Evolutionary conservation across 495 filamentous ascomycete species (phyloP).

Genomic region (Talaromyces thailandensis): DNA sequence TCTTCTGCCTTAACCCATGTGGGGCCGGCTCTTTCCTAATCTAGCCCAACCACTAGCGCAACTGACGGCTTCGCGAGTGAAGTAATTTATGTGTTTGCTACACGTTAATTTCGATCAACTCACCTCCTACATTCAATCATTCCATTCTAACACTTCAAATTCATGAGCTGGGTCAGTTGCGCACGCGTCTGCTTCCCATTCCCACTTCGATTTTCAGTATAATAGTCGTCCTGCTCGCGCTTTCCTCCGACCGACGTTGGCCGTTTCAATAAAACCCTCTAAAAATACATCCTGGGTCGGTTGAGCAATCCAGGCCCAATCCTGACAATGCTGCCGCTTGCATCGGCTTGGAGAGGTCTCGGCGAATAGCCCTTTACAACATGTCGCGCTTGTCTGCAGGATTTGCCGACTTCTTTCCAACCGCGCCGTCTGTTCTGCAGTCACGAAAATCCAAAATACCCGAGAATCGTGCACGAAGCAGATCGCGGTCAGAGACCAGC

Average conservation of each 20-base stretch:
- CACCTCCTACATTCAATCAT: neutral
- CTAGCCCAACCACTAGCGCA: neutral
- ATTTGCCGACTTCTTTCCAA: constrained; percentile 86
- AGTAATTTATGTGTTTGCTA: neutral
- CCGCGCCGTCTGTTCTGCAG: constrained; percentile 62
- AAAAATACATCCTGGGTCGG: neutral
- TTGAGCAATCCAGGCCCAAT: neutral
- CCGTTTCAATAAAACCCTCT: neutral
- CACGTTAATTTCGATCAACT: neutral
- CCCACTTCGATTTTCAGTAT: neutral
- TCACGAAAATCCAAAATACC: constrained; percentile 39
- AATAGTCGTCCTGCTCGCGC: neutral
- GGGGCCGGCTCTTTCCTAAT: neutral
- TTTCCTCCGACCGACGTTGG: neutral
- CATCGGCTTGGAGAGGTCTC: neutral
- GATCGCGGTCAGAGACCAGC: constrained; percentile 12
- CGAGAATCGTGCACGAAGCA: constrained; percentile 31
- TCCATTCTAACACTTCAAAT: neutral
- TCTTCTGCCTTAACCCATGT: neutral
- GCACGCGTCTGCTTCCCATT: neutral
- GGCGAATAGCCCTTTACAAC: constrained; percentile 25
- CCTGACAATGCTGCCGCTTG: neutral
- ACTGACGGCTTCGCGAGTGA: neutral
- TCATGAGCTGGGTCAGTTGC: neutral
- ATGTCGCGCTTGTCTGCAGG: constrained; percentile 79